phyloP scores from a whole-genome alignment of 257 asterid species.

The Mitragyna speciosa region DNA sequence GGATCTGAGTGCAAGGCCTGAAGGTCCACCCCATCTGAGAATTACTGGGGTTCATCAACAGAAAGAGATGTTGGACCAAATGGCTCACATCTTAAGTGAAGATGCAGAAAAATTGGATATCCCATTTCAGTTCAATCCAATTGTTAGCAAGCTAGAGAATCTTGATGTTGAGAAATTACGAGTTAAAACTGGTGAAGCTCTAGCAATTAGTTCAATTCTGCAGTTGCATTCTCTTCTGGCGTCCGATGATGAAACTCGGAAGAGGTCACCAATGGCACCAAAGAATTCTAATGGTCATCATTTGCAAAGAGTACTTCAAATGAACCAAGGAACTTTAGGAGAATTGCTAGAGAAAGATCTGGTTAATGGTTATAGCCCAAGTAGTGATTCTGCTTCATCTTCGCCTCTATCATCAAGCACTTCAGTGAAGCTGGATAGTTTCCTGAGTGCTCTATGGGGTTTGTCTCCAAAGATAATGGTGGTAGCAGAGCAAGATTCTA shows the following conservation, averaged over 20 bases:
- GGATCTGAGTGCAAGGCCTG: conserved; percentile 90
- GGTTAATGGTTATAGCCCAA: conserved; percentile 55
- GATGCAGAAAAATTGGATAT: conserved; percentile 87
- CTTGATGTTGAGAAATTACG: conserved; percentile 68
- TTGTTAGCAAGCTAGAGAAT: conserved; percentile 61
- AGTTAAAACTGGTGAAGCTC: conserved; percentile 92
- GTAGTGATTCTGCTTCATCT: conserved; percentile 65
- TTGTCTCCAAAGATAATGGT: conserved; percentile 84
- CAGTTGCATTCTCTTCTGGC: conserved; percentile 76
- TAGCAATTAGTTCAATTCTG: conserved; percentile 64
- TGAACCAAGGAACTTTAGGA: conserved; percentile 55
- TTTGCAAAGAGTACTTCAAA: conserved; percentile 44
- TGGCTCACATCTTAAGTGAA: conserved; percentile 69
- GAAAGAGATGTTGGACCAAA: conserved; percentile 71
- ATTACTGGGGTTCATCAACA: conserved; percentile 75
- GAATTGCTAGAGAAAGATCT: conserved; percentile 73
- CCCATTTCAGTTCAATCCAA: conserved; percentile 84
- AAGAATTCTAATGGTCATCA: conserved; percentile 37
- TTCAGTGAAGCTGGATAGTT: conserved; percentile 46
- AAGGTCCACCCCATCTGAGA: conserved; percentile 94
- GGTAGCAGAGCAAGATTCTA: conserved; percentile 85
- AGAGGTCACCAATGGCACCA: conserved; percentile 40
- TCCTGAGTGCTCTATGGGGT: conserved; percentile 66
- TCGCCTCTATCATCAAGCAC: conserved; percentile 49
- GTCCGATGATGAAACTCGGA: conserved; percentile 36